phyloP scores from a whole-genome alignment of 129 eudicot genomes.

The Lonicera japonica region DNA sequence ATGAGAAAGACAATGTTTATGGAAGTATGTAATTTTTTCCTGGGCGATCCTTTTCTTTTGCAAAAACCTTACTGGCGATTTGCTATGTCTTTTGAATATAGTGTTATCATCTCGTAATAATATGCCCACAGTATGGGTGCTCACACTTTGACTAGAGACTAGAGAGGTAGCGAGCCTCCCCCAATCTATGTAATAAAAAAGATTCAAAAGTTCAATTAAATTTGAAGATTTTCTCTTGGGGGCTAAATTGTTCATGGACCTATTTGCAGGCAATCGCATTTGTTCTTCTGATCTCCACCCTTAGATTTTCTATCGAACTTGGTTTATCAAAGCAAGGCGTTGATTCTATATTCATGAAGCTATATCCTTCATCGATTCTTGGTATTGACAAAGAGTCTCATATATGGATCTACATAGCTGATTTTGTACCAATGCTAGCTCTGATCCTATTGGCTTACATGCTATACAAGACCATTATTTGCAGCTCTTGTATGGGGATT shows the following conservation, averaged over 20 bases:
- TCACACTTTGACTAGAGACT: too few species aligned
- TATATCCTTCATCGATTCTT: constrained; percentile 28
- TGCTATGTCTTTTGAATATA: too few species aligned
- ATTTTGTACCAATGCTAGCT: constrained; percentile 49
- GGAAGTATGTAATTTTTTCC: constrained; percentile 46
- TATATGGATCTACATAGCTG: constrained; percentile 41
- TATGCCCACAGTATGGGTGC: too few species aligned
- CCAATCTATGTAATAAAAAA: too few species aligned
- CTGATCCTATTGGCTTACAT: constrained; percentile 54
- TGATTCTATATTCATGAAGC: constrained; percentile 30
- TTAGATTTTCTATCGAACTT: constrained; percentile 64
- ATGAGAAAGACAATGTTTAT: constrained; percentile 40
- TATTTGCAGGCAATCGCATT: constrained; percentile 56
- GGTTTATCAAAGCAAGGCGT: constrained; percentile 81
- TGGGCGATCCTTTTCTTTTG: too few species aligned
- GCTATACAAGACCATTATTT: constrained; percentile 39
- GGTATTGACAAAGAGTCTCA: constrained; percentile 23
- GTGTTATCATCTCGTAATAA: too few species aligned
- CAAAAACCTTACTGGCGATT: too few species aligned
- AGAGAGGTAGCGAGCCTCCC: too few species aligned
- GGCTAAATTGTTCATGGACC: constrained; percentile 12
- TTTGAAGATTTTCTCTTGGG: background rate
- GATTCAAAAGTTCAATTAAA: too few species aligned
- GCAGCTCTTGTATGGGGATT: constrained; percentile 24
- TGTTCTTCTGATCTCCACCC: constrained; percentile 46